Base-by-base conservation (phyloP, 1,284 basidiomycete genomes). In the Ceratobasidium sp. region DNA sequence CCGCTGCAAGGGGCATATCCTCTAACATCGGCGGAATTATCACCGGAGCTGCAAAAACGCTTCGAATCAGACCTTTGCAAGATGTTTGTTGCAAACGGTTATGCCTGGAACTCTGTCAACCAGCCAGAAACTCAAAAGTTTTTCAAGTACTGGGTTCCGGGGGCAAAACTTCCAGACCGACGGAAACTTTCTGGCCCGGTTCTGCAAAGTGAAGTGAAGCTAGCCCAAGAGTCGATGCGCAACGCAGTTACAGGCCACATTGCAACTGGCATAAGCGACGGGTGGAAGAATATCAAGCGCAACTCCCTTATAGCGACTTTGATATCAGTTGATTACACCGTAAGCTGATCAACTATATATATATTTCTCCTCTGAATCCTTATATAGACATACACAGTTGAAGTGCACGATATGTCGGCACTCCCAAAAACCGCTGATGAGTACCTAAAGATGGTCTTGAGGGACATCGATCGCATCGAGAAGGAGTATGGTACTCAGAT, bases 111-210 rank as follows among this genome's bases (percentile, higher is more conserved):
- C 28, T 7, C 46, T 5, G 55, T 77, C 23, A 53, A 77, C 28
- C 20, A 70, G 4, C 68, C 68, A n/a, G n/a, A 77, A 63, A 55
- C 67, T 46, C 51, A 33, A 12, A 49, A 40, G 3, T 70, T 77
- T 18, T 70, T 77, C 39, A 23, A 55, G 7, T 15, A 53, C 4
- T 67, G 39, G 46, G 5, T 49, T 4, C 76, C 76, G 3, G 76
- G 70, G 9, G 58, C 28, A 7, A 33, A 53, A n/a, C 33, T 70
- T 15, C 76, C 69, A 9, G 53, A 40, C 26, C 67, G 69, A 26
- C 28, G 49, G 7, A 58, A 58, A n/a, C 53, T 77, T 2, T 70
- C 76, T 6, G 76, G 76, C 5, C n/a, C 46, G 20, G 23, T 77
- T 7, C 55, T 77, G 4, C 23, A 77, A n/a, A 40, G 20, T 28